Evolutionary conservation across 2,329 filamentous ascomycete genomes (phyloP).

Genomic region (Nothopassalora personata): DNA sequence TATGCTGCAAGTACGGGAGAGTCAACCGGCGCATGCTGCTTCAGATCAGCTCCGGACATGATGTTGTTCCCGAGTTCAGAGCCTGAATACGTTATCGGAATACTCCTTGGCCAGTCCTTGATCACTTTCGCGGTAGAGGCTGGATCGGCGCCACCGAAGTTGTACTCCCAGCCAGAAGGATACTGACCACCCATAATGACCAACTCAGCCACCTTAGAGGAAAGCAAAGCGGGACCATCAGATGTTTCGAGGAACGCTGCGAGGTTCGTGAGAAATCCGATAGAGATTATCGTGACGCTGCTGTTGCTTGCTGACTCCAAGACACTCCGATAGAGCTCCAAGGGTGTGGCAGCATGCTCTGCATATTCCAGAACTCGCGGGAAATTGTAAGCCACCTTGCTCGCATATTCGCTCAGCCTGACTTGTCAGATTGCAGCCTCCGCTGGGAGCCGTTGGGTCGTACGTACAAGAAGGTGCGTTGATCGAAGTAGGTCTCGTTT

Average conservation of each 20-base stretch:
- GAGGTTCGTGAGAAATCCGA: conserved; percentile 30
- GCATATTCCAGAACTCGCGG: conserved; percentile 5
- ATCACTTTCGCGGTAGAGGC: conserved; percentile 41
- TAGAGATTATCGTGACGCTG: conserved; percentile 19
- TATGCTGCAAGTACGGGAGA: conserved; percentile 14
- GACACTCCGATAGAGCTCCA: conserved; percentile 10
- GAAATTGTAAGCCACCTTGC: conserved; percentile 14
- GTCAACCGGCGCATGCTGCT: conserved; percentile 2
- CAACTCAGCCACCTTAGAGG: conserved; percentile 44
- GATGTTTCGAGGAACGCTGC: conserved; percentile 45
- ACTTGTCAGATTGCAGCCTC: neutral
- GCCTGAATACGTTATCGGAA: conserved; percentile 41
- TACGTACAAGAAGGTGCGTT: conserved; percentile 2
- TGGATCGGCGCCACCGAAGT: conserved; percentile 44
- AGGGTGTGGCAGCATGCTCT: conserved; percentile 8
- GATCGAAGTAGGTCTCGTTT: conserved; percentile 16
- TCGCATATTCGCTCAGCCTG: conserved; percentile 18
- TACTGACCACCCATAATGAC: conserved; percentile 52
- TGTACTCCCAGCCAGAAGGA: conserved; percentile 45
- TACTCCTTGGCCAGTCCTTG: conserved; percentile 39
- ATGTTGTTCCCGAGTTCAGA: conserved; percentile 42
- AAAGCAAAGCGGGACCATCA: conserved; percentile 40
- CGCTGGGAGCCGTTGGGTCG: neutral
- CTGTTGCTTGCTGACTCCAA: conserved; percentile 6
- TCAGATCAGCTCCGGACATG: conserved; percentile 37